These are phyloP conservation scores for Phoma herbarum DNA, from an alignment of 2,329 filamentous ascomycete genomes.

Conservation along the genomic window DNA sequence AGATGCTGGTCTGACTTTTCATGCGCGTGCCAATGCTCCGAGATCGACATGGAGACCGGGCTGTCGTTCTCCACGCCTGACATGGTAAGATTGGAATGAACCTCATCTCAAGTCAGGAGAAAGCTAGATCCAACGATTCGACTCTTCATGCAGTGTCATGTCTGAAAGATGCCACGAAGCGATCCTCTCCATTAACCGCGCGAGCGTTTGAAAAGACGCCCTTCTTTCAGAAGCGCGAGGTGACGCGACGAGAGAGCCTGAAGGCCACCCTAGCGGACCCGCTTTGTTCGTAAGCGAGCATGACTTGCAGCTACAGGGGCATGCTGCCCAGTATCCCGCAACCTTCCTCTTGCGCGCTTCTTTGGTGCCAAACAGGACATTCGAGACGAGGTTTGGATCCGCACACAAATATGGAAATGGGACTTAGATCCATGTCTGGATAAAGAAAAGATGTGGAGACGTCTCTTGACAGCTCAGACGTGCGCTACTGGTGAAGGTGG, in stretches of 20 bases:
- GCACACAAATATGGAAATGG: background rate
- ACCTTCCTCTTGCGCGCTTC: conserved; percentile 1
- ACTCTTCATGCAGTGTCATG: conserved; percentile 12
- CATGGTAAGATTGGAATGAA: conserved; percentile 20
- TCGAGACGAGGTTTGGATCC: background rate
- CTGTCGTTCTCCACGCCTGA: conserved; percentile 10
- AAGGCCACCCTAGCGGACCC: conserved; percentile 2
- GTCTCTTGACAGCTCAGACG: background rate
- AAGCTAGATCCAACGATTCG: background rate
- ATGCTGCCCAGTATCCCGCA: background rate
- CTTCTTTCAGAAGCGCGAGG: conserved; percentile 11
- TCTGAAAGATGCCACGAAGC: background rate
- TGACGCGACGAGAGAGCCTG: conserved; percentile 5
- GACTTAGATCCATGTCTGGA: background rate
- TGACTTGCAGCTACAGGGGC: conserved; percentile 1
- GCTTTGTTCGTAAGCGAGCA: background rate
- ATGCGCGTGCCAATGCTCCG: conserved; percentile 6
- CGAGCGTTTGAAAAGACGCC: conserved; percentile 14
- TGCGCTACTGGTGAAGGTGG: conserved; percentile 9
- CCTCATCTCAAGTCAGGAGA: conserved; percentile 3
- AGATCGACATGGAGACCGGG: background rate
- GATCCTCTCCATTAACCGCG: conserved; percentile 5
- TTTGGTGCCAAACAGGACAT: background rate
- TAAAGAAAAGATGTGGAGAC: background rate
- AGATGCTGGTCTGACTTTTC: background rate